Base-by-base conservation (phyloP, 2,329 filamentous ascomycete species). In the Xylaria arbuscula region DNA sequence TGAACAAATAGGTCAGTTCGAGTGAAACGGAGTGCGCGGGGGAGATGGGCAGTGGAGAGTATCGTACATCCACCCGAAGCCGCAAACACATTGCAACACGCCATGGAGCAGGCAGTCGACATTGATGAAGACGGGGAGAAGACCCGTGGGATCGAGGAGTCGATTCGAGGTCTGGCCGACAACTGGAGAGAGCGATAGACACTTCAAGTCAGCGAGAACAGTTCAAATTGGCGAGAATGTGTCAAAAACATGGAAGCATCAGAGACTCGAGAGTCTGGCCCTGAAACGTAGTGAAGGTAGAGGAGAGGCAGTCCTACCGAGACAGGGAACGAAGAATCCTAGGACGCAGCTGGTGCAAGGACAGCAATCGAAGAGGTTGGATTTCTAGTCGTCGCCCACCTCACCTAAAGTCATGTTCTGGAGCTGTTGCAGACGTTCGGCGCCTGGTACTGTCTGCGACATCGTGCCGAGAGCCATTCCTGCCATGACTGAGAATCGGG, bases 1-100 rank as follows among this genome's bases (percentile, higher is more conserved):
- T 83, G 66, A 55, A 34, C 9, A 50, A 34, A n/a, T 1, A 0
- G n/a, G 40, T 62, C 38, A 67, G 51, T 22, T 3, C 2, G 19
- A 3, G 9, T 7, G 10, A 42, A 34, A 47, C 17, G 19, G 5
- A 42, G 22, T 6, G 22, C 2, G 11, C 4, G 22, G n/a, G 53
- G 62, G 62, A 2, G 15, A 28, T n/a, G 28, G 50, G 7, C 3
- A 10, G 10, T n/a, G 38, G n/a, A 28, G 72, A 19, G 15, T 5
- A 50, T n/a, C 80, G 71, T 76, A 83, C 78, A 85, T 76, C 78
- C 81, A 85, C 59, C 81, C 83, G 66, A 79, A 83, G 53, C 82
- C 78, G 9, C 81, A 83, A 51, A 79, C 68, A 62, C 71, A 81
- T 51, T 78, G 77, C 66, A 84, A 78, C 51, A 74, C 77, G 55